phyloP scores from a whole-genome alignment of 768 basidiomycete genomes.

The Lentinula raphanica region DNA sequence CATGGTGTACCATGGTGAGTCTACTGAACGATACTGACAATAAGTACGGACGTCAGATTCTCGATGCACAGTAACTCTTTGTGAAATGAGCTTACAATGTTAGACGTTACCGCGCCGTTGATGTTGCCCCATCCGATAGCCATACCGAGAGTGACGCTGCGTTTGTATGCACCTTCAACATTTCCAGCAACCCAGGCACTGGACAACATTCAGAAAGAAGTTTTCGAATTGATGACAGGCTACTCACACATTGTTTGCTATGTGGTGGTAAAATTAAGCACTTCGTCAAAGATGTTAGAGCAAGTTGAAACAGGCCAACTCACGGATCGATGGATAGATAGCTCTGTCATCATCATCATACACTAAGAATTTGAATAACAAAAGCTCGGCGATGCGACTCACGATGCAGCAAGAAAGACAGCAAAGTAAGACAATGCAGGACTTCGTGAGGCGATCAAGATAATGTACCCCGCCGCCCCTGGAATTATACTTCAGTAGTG shows the following conservation, averaged over 20 bases:
- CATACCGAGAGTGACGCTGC: slow-evolving; percentile 64
- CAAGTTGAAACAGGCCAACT: slow-evolving; percentile 13
- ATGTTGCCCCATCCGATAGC: slow-evolving; percentile 62
- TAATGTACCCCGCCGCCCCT: slow-evolving; percentile 59
- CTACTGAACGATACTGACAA: slow-evolving; percentile 55
- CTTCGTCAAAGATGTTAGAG: background rate
- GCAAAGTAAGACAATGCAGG: slow-evolving; percentile 71
- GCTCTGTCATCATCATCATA: slow-evolving; percentile 24
- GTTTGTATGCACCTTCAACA: slow-evolving; percentile 70
- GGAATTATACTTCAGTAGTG: background rate
- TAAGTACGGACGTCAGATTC: background rate
- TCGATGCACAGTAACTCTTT: background rate
- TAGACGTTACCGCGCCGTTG: background rate
- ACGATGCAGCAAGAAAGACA: slow-evolving; percentile 67
- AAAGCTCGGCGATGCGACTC: slow-evolving; percentile 25
- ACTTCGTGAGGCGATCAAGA: slow-evolving; percentile 54
- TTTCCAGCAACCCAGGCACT: slow-evolving; percentile 73
- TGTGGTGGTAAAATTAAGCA: background rate
- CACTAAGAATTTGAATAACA: background rate
- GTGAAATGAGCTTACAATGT: background rate
- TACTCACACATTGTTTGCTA: slow-evolving; percentile 49
- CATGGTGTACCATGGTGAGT: slow-evolving; percentile 63
- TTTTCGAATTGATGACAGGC: background rate
- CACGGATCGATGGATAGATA: slow-evolving; percentile 50
- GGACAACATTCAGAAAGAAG: slow-evolving; percentile 15